These are phyloP conservation scores for Microstroma glucosiphilum DNA, from an alignment of 1,284 basidiomycete species.

Conservation along the genomic window DNA sequence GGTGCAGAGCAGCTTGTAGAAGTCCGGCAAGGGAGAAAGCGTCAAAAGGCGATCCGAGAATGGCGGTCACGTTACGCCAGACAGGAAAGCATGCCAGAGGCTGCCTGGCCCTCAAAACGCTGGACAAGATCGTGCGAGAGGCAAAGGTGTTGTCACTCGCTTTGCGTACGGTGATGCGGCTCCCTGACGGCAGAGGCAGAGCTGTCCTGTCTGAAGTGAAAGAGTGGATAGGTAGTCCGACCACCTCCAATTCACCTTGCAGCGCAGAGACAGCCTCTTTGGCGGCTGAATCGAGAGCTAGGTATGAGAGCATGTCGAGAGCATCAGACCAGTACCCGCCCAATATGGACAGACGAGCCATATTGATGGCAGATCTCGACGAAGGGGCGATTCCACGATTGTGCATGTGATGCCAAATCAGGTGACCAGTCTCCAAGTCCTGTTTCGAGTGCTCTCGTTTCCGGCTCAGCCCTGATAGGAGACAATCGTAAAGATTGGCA, in stretches of 20 bases:
- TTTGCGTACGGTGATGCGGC: neutral
- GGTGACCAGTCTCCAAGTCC: neutral
- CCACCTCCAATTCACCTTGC: neutral
- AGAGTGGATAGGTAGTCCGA: neutral
- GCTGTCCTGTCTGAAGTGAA: neutral
- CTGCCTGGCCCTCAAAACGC: neutral
- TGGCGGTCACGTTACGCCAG: neutral
- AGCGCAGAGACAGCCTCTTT: neutral
- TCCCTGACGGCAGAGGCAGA: too few species aligned
- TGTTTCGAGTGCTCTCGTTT: neutral
- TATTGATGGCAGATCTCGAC: neutral
- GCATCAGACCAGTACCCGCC: constrained; percentile 2
- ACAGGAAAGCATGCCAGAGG: neutral
- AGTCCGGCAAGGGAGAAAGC: neutral
- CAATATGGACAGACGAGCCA: neutral
- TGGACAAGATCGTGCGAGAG: neutral
- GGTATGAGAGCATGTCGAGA: neutral
- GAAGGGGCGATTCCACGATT: neutral
- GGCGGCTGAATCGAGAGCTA: neutral
- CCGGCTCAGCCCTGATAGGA: neutral
- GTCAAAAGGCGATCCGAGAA: neutral
- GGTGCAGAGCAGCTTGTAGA: neutral
- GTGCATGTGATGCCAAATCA: constrained; percentile 3
- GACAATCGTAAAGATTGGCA: neutral
- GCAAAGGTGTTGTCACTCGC: neutral